Conservation (phyloP, 805 yeast genomes). For the Pichia paraexigua region DNA sequence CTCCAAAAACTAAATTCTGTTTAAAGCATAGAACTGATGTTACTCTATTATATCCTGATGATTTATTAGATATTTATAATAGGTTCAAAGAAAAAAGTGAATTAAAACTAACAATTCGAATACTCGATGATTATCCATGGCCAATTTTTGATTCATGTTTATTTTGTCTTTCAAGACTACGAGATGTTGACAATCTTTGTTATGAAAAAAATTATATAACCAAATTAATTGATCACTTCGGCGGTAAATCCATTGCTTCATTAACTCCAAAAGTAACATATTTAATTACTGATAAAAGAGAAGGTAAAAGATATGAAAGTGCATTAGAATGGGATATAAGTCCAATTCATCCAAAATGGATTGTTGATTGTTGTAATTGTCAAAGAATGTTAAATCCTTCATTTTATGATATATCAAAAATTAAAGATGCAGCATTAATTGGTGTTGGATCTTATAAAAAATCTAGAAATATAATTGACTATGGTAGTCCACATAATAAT, state of each 20-base stretch:
- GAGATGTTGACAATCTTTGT: conserved; percentile 14
- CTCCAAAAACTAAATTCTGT: conserved; percentile 48
- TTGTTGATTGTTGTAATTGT: conserved; percentile 37
- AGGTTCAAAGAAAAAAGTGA: conserved; percentile 47
- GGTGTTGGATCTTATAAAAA: conserved; percentile 28
- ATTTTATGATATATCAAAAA: conserved; percentile 31
- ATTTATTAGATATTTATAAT: conserved; percentile 36
- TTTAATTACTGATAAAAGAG: conserved; percentile 41
- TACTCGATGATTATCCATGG: conserved; percentile 21
- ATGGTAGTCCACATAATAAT: conserved; percentile 3
- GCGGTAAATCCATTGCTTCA: conserved; percentile 46
- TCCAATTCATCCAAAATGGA: conserved; percentile 44
- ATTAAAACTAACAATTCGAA: conserved; percentile 8
- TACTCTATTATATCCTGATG: conserved; percentile 40
- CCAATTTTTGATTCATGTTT: conserved; percentile 39
- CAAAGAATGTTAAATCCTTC: conserved; percentile 35
- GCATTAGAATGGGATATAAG: conserved; percentile 48
- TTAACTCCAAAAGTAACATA: conserved; percentile 37
- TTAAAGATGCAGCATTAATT: conserved; percentile 10
- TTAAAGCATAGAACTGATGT: conserved; percentile 49
- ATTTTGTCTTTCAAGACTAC: conserved; percentile 38
- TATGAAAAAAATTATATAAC: conserved; percentile 28
- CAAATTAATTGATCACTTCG: conserved; percentile 32
- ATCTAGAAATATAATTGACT: conserved; percentile 8
- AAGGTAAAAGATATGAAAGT: conserved; percentile 45